A percentile compares a stretch with the other conserved stretches of the same genome.
Conservation (phyloP, 2,329 filamentous ascomycete species). For the Penicillium sp. region DNA sequence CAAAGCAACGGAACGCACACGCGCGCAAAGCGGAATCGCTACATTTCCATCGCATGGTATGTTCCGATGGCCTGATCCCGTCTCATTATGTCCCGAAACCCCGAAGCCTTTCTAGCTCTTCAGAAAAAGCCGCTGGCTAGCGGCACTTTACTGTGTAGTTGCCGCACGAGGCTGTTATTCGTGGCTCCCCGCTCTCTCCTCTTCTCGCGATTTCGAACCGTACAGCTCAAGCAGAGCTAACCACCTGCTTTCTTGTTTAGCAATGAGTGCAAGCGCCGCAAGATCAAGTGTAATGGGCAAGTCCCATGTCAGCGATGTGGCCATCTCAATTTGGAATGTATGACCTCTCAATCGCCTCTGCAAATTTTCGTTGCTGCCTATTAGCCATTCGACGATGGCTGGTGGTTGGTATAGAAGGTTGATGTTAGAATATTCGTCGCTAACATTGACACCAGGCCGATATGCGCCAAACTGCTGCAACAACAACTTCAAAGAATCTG, state of each 20-base stretch:
- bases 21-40: conserved; percentile 67
- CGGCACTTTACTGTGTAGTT: background rate
- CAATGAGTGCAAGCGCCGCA: conserved; percentile 68
- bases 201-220: conserved; percentile 1
- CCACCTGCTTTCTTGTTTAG: conserved; percentile 37
- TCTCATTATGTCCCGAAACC: conserved; percentile 8
- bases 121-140: background rate
- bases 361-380: background rate
- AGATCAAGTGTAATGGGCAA: conserved; percentile 71
- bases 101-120: background rate
- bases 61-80: conserved; percentile 31
- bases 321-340: conserved; percentile 64
- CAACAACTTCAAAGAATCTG: conserved; percentile 87
- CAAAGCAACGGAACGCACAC: conserved; percentile 52
- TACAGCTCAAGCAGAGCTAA: conserved; percentile 15
- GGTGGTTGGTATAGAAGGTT: background rate
- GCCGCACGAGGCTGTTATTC: conserved; percentile 1
- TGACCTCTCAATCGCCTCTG: conserved; percentile 12
- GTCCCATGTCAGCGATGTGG: conserved; percentile 67
- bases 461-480: conserved; percentile 70
- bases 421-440: conserved; percentile 6
- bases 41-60: conserved; percentile 69
- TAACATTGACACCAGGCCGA: conserved; percentile 46
- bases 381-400: background rate
- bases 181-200: conserved; percentile 12